Percentiles rank a stretch among this genome's conserved stretches.
phyloP scores from a whole-genome alignment of 176 grass and related monocot genomes.

The Avena eriantha region DNA sequence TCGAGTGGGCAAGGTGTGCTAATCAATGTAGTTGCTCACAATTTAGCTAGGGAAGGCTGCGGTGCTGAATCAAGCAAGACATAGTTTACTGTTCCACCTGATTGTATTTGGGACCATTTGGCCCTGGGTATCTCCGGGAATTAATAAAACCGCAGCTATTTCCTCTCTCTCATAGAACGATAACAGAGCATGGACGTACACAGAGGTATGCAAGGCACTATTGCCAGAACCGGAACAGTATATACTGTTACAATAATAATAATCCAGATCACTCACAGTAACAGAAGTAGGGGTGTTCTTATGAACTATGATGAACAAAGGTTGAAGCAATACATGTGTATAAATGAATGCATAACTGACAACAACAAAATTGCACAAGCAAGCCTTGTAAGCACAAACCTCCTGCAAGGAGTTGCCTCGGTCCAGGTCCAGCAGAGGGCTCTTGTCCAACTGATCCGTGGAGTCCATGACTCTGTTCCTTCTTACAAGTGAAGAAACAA shows the following conservation, averaged over 20 bases:
- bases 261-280: neutral
- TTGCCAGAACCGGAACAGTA: neutral
- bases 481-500: constrained; percentile 16
- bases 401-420: neutral
- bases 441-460: neutral
- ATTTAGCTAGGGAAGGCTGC: too few species aligned
- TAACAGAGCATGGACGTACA: neutral
- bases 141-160: too few species aligned
- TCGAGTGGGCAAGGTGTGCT: too few species aligned
- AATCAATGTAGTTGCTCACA: too few species aligned
- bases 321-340: constrained; percentile 10
- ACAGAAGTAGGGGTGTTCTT: neutral
- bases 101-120: too few species aligned
- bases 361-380: too few species aligned
- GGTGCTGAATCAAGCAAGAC: too few species aligned
- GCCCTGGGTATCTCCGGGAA: too few species aligned
- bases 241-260: neutral
- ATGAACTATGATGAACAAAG: neutral
- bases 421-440: constrained; percentile 34
- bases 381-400: constrained; percentile 9
- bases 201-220: neutral
- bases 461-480: constrained; percentile 21
- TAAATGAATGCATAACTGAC: neutral
- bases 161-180: too few species aligned
- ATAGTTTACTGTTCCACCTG: too few species aligned